Evolutionary conservation across 2,329 filamentous ascomycete species (phyloP), one percentile per base, ranked within the genome.

Genomic region (Talaromyces sp.): DNA sequence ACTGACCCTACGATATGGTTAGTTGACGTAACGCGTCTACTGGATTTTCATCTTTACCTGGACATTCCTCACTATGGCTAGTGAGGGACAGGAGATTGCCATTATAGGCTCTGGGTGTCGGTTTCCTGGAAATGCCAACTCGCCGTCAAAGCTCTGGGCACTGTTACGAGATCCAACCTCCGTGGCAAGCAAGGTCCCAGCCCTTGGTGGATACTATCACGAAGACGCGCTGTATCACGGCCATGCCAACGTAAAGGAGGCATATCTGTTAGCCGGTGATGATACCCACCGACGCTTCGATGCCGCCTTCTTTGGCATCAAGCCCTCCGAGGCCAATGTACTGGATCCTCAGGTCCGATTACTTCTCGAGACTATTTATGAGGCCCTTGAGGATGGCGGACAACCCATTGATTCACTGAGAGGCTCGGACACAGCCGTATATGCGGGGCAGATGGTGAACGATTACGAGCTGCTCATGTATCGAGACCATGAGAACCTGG

Each of bases 331-430:
- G 30, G 69, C 66, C 12, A 66, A 67, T 9, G 79, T 80, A 2
- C 68, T 72, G 50, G 69, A 72, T 55, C 69, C 69, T 10, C 68
- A 70, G 50, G 68, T 70, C 36, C 47, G 69, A 2, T 53, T 67
- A 1, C 60, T 69, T 2, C 44, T 72, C 1, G 75, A 81, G 64
- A 70, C 68, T 0, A 75, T 78, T 0, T 82, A 80, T 64, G 75
- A 82, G 51, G 73, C 73, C 12, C 63, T 65, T 44, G 72, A 65
- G 34, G 53, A 56, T 36, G 66, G 64, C 23, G 67, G 67, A 23
- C 52, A 64, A 6, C 62, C 52, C 53, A 62, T 66, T 53, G 61
- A 64, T 9, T 33, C 31, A 33, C 30, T 74, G 1, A 57, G 28
- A 34, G 72, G 70, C 14, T 67, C 67, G 16, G 30, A 61, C 18